phyloP scores from a whole-genome alignment of 352 stramenopile species.

The Phytophthora agathidicida region DNA sequence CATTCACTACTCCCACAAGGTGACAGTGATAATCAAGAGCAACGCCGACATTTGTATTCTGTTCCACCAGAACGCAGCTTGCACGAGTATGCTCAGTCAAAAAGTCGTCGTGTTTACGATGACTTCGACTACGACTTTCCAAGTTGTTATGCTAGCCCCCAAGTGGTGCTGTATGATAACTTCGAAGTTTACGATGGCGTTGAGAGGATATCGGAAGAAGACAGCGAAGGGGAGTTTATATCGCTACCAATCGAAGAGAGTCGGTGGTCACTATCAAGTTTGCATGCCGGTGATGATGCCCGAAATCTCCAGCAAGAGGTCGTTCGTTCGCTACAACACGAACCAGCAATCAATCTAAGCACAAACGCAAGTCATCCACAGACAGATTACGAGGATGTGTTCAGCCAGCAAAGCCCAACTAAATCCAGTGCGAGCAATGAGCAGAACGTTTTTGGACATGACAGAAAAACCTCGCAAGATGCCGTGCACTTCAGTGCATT shows the following conservation, averaged over 20 bases:
- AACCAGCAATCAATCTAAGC: background rate
- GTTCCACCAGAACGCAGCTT: slow-evolving; percentile 2
- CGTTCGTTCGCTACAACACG: slow-evolving; percentile 47
- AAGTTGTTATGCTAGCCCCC: slow-evolving; percentile 14
- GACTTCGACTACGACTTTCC: slow-evolving; percentile 38
- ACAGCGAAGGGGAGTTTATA: slow-evolving; percentile 31
- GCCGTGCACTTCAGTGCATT: slow-evolving; percentile 69
- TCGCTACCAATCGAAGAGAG: slow-evolving; percentile 14
- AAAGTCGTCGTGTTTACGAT: slow-evolving; percentile 26
- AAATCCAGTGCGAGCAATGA: background rate
- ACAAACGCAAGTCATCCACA: background rate
- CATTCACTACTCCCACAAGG: slow-evolving; percentile 25
- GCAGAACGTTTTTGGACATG: background rate
- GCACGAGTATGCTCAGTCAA: slow-evolving; percentile 3
- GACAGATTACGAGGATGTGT: background rate
- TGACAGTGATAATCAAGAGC: background rate
- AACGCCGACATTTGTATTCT: slow-evolving; percentile 19
- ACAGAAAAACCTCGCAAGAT: slow-evolving; percentile 25
- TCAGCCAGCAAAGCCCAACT: slow-evolving; percentile 2
- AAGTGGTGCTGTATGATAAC: slow-evolving; percentile 20
- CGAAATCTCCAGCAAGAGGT: slow-evolving; percentile 42
- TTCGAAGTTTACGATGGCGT: slow-evolving; percentile 21
- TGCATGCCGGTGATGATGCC: slow-evolving; percentile 11
- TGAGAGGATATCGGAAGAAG: slow-evolving; percentile 11
- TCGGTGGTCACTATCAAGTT: slow-evolving; percentile 13